Base-by-base conservation (phyloP, 2,329 filamentous ascomycete genomes). In the Ceratocystis ficicola region DNA sequence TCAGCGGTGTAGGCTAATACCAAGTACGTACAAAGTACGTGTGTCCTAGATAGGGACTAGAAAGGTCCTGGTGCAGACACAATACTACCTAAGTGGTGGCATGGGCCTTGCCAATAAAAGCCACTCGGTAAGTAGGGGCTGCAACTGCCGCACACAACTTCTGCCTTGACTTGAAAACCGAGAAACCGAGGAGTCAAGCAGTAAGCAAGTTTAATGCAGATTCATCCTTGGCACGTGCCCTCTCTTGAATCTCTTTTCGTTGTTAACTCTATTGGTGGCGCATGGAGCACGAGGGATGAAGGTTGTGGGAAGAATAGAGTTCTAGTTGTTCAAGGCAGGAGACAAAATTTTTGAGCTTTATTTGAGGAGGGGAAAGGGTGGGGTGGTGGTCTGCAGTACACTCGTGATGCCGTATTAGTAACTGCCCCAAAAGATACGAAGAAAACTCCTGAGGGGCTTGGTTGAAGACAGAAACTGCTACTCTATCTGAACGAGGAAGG, bases 71-170 rank as follows among this genome's bases (percentile, higher is more conserved):
- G 48, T 52, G 36, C 22, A n/a, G 28, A 30, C 12, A 36, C 17
- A 59, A 59, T 59, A 30, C 55, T 17, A 59, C 55, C 7, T 36
- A n/a, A 5, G 55, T 59, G 55, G 55, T 59, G 48, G 28, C 48
- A 52, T 7, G 4, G 55, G 55, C 7, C 55, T 12, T 59, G 28
- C 7, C 55, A 59, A 36, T 59, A n/a, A 36, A 7, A 30, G 25
- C 55, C 55, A 59, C 55, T 59, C 55, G 55, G 55, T 28, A 59
- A 59, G 55, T 59, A 25, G 55, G 55, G 52, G 17, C 25, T 30
- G 6, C 12, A 57, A 57, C 52, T 57, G 52, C 52, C 52, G 52
- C 25, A 32, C 7, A 8, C 52, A 57, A 7, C 17, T 8, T 8
- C 28, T 59, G 28, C 15, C 12, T 36, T 59, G 55, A n/a, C 55